phyloP scores from a whole-genome alignment of 495 filamentous ascomycete species.

The Saxophila tyrrhenica region DNA sequence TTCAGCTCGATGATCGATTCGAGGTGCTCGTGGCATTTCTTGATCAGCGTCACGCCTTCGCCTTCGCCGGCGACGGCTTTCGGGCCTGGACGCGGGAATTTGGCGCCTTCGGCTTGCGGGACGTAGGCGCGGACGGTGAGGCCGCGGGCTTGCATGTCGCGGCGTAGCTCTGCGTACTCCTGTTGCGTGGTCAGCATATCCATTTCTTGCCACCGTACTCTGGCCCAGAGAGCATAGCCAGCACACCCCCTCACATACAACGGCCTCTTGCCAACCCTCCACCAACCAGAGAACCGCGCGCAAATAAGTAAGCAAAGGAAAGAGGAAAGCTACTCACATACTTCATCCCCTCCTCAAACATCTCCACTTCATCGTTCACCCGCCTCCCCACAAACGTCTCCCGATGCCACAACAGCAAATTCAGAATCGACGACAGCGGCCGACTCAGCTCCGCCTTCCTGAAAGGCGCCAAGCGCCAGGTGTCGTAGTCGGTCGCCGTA shows the following conservation, averaged over 20 bases:
- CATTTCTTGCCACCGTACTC: too few relatives aligned
- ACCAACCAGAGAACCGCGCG: too few relatives aligned
- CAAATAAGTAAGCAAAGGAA: too few relatives aligned
- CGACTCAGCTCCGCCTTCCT: background rate
- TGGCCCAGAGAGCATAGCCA: too few relatives aligned
- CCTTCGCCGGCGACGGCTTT: background rate
- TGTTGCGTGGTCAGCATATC: background rate
- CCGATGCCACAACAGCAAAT: background rate
- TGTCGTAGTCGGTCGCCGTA: background rate
- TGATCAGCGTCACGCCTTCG: background rate
- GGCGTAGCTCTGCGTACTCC: background rate
- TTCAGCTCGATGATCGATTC: background rate
- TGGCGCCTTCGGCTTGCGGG: background rate
- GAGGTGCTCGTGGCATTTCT: background rate
- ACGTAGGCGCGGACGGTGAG: conserved; percentile 2
- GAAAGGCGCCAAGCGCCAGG: background rate
- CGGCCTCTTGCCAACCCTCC: too few relatives aligned
- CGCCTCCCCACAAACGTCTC: background rate
- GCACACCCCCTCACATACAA: too few relatives aligned
- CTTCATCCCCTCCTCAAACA: conserved; percentile 3
- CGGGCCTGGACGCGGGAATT: background rate
- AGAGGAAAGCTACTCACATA: background rate
- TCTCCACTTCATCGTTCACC: conserved; percentile 3
- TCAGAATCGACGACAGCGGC: background rate
- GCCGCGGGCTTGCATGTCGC: background rate